Conservation (phyloP, 768 basidiomycete species). For the Lactarius psammicola region DNA sequence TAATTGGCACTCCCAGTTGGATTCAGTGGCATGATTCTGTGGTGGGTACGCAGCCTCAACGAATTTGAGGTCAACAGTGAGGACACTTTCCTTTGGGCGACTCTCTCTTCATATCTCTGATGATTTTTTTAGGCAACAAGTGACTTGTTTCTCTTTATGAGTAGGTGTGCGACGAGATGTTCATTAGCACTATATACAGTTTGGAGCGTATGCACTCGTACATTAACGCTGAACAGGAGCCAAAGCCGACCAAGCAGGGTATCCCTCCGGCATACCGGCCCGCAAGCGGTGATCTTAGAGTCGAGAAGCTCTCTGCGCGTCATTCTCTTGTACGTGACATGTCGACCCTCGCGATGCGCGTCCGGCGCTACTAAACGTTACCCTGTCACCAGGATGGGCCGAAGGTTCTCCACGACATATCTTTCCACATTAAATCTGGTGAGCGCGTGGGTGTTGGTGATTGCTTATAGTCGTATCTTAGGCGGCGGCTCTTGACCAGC, state of each 20-base stretch:
- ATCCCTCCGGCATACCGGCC: slow-evolving; percentile 68
- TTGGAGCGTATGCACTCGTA: slow-evolving; percentile 55
- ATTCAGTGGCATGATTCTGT: slow-evolving; percentile 57
- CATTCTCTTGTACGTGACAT: slow-evolving; percentile 39
- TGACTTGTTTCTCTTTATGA: slow-evolving; percentile 12
- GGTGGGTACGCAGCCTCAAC: slow-evolving; percentile 47
- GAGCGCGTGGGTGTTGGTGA: slow-evolving; percentile 56
- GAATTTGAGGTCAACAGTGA: slow-evolving; percentile 46
- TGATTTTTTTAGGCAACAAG: slow-evolving; percentile 33
- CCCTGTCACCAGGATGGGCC: slow-evolving; percentile 45
- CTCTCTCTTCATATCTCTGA: background rate
- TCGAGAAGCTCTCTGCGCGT: slow-evolving; percentile 52
- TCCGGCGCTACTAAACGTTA: slow-evolving; percentile 40
- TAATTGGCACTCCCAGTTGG: slow-evolving; percentile 38
- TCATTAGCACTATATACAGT: slow-evolving; percentile 34
- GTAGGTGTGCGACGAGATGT: slow-evolving; percentile 7
- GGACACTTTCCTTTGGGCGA: slow-evolving; percentile 9
- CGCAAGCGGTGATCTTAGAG: slow-evolving; percentile 49
- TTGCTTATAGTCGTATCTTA: slow-evolving; percentile 19
- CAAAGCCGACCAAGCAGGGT: slow-evolving; percentile 39
- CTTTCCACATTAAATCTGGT: slow-evolving; percentile 52
- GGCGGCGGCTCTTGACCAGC: slow-evolving; percentile 2
- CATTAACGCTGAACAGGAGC: slow-evolving; percentile 56
- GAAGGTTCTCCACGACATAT: slow-evolving; percentile 52
- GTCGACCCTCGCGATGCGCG: slow-evolving; percentile 39